Base-by-base conservation (phyloP, 2,329 filamentous ascomycete species). In the Kalmusia sp. region DNA sequence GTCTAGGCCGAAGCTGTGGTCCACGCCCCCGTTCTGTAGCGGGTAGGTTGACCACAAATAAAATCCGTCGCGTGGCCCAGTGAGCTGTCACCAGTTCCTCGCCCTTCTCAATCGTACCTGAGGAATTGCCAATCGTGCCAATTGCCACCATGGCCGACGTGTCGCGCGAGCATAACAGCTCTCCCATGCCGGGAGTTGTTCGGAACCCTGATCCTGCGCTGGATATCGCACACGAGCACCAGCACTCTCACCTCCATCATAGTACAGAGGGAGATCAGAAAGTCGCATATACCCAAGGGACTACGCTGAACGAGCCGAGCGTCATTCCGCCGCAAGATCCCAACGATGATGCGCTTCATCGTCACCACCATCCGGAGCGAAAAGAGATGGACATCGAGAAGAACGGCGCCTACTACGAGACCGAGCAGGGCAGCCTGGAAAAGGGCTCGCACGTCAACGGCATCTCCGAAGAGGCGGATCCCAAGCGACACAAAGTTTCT, bases 301-400 rank as follows among this genome's bases (percentile, higher is more conserved):
- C 73, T 17, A 75, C 73, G 8, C 52, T 62, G 35, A 56, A 57
- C 27, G 73, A 76, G 45, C 66, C 64, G 44, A 61, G 62, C 51
- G 62, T 65, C 12, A 67, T 75, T 24, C 66, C 70, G 5, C 40
- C 58, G 4, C 54, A 55, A 12, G 56, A 70, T 35, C 72, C 76
- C 4, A 73, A 78, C 43, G 78, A 80, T 60, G 75, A 78, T 60
- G 65, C 61, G n/a, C 62, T 72, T 17, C 75, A 78, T 46, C 64
- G 71, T 39, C 69, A 71, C 15, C 59, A 60, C 21, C 61, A 68
- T 37, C 52, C 62, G 24, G 69, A 72, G 45, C 62, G 64, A 46
- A 50, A 59, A 41, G 58, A 63, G 11, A 61, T 64, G 30, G 67
- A 67, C 40, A 58, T 72, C 24, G 74, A 73, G 54, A 75, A 76